Evolutionary conservation across 768 basidiomycete species (phyloP).

Genomic region (Lactarius pseudohatsudake): DNA sequence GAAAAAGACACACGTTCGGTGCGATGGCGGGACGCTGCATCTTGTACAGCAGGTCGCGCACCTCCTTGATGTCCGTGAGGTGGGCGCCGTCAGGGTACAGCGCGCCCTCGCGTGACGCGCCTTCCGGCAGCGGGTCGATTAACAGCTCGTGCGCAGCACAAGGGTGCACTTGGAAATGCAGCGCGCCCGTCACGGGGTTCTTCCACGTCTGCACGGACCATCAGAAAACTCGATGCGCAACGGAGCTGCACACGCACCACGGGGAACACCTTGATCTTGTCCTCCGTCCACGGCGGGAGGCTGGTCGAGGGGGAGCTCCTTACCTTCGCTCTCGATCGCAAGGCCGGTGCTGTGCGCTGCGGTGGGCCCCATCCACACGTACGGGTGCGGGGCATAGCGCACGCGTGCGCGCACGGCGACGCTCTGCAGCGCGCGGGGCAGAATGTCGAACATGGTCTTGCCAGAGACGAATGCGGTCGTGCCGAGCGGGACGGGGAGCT

Average conservation of each 20-base stretch:
- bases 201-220: slow-evolving; percentile 69
- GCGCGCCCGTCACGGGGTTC: slow-evolving; percentile 77
- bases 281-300: slow-evolving; percentile 83
- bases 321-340: slow-evolving; percentile 73
- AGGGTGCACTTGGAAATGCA: slow-evolving; percentile 92
- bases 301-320: slow-evolving; percentile 61
- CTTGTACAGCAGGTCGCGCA: slow-evolving; percentile 73
- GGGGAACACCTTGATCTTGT: slow-evolving; percentile 70
- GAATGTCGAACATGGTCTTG: slow-evolving; percentile 76
- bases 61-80: slow-evolving; percentile 68
- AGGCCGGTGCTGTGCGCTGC: slow-evolving; percentile 71
- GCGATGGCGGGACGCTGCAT: slow-evolving; percentile 91
- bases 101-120: slow-evolving; percentile 56
- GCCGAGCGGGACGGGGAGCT: slow-evolving; percentile 74
- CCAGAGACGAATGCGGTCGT: slow-evolving; percentile 83
- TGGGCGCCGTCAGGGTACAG: slow-evolving; percentile 83
- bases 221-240: slow-evolving; percentile 3
- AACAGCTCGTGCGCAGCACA: slow-evolving; percentile 67
- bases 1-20: slow-evolving; percentile 52
- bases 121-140: slow-evolving; percentile 69
- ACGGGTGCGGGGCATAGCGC: slow-evolving; percentile 80
- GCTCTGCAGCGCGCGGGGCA: slow-evolving; percentile 67
- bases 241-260: slow-evolving; percentile 41
- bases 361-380: slow-evolving; percentile 83
- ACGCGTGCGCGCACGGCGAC: slow-evolving; percentile 73